phyloP scores from a whole-genome alignment of 148 eudicot genomes.

The Fagopyrum homotropicum region DNA sequence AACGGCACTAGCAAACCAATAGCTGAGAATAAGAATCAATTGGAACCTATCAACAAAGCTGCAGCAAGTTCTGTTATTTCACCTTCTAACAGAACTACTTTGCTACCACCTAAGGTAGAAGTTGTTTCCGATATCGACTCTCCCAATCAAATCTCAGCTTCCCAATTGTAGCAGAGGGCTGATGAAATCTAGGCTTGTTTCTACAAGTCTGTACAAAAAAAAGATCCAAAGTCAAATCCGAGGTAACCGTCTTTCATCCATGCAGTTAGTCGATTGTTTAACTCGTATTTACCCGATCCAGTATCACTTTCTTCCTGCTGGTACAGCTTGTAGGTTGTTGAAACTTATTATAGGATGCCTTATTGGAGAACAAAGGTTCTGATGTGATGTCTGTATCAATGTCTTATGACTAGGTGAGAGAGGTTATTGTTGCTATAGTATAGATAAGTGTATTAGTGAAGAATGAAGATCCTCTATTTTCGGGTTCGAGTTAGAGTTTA shows the following conservation, averaged over 20 bases:
- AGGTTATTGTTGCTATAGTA: constrained; percentile 1
- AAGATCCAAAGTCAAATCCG: background rate
- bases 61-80: constrained; percentile 5
- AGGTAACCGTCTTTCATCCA: background rate
- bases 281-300: background rate
- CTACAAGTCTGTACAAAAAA: constrained; percentile 9
- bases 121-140: background rate
- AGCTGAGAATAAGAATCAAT: constrained; percentile 1
- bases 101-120: background rate
- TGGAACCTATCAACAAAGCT: background rate
- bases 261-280: background rate
- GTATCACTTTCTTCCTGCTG: background rate
- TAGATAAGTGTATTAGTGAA: background rate
- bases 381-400: background rate
- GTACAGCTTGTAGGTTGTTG: constrained; percentile 9
- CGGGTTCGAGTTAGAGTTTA: background rate
- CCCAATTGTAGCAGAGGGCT: constrained; percentile 9
- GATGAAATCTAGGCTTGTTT: background rate
- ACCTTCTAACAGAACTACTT: background rate
- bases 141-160: constrained; percentile 3
- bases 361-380: background rate
- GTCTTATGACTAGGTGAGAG: background rate
- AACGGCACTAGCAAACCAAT: background rate
- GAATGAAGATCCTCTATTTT: background rate
- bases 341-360: background rate